phyloP scores from a whole-genome alignment of 805 yeast genomes.

The Lipomyces starkeyi region DNA sequence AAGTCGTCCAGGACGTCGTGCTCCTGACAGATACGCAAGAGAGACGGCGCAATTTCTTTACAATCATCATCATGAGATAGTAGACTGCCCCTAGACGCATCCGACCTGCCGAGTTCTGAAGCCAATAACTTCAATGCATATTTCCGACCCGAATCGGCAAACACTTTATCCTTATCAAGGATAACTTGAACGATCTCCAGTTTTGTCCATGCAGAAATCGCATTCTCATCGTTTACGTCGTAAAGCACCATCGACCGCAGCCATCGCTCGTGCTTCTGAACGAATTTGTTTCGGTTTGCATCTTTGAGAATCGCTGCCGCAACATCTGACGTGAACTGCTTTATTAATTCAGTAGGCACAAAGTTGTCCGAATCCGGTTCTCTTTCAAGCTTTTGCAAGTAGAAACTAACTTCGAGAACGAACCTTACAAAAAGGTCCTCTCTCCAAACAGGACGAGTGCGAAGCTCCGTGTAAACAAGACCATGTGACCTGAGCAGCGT shows the following conservation, averaged over 20 bases:
- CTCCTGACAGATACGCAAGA: constrained; percentile 15
- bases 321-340: not conserved
- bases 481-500: not conserved
- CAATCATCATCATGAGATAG: constrained; percentile 10
- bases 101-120: not conserved
- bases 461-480: not conserved
- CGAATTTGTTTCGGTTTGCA: not conserved
- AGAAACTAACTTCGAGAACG: constrained; percentile 12
- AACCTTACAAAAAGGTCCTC: constrained; percentile 18
- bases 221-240: not conserved
- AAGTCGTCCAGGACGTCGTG: constrained; percentile 23
- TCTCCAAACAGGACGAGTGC: not conserved
- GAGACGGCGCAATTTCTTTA: constrained; percentile 6
- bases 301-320: not conserved
- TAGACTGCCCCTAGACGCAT: not conserved
- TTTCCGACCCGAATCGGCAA: constrained; percentile 2
- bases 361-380: not conserved
- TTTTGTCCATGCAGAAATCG: constrained; percentile 1
- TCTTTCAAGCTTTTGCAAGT: constrained; percentile 9
- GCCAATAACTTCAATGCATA: constrained; percentile 9
- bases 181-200: not conserved
- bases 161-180: not conserved
- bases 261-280: not conserved
- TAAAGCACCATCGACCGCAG: not conserved
- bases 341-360: not conserved